These are phyloP conservation scores for Saposhnikovia divaricata DNA, from an alignment of 129 eudicot species.

Conservation along the genomic window DNA sequence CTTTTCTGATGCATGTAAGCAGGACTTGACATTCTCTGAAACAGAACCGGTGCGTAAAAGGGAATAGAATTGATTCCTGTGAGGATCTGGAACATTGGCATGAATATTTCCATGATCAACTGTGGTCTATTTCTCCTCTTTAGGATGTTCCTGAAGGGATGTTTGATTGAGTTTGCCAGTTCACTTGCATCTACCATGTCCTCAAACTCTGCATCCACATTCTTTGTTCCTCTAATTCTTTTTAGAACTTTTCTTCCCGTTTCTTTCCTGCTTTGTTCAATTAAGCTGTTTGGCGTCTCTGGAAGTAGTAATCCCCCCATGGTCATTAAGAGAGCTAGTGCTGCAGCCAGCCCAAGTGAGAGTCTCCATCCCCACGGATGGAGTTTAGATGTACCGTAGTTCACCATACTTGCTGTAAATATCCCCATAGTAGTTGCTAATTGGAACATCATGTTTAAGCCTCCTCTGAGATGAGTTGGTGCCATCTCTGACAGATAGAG, in stretches of 20 bases:
- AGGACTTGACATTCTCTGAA: conserved; percentile 81
- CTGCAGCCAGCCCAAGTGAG: conserved; percentile 84
- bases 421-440: conserved; percentile 86
- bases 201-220: conserved; percentile 72
- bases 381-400: conserved; percentile 68
- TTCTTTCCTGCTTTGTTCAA: conserved; percentile 52
- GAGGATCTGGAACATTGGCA: conserved; percentile 87
- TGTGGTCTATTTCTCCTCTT: conserved; percentile 72
- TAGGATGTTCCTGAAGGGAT: conserved; percentile 76
- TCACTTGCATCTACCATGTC: conserved; percentile 94
- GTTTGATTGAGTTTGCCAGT: conserved; percentile 66
- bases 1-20: too few relatives aligned
- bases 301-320: conserved; percentile 79
- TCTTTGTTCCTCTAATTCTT: conserved; percentile 65
- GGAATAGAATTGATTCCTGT: conserved; percentile 85
- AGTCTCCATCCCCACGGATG: conserved; percentile 96
- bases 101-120: conserved; percentile 72
- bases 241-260: conserved; percentile 57
- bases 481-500: conserved; percentile 94
- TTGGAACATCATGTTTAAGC: conserved; percentile 87
- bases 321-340: conserved; percentile 76
- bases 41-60: conserved; percentile 82
- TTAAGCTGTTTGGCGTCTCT: conserved; percentile 94
- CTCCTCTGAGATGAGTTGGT: conserved; percentile 86
- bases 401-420: conserved; percentile 91